Conservation (phyloP, 2,329 filamentous ascomycete genomes). For the Dothistroma septosporum region DNA sequence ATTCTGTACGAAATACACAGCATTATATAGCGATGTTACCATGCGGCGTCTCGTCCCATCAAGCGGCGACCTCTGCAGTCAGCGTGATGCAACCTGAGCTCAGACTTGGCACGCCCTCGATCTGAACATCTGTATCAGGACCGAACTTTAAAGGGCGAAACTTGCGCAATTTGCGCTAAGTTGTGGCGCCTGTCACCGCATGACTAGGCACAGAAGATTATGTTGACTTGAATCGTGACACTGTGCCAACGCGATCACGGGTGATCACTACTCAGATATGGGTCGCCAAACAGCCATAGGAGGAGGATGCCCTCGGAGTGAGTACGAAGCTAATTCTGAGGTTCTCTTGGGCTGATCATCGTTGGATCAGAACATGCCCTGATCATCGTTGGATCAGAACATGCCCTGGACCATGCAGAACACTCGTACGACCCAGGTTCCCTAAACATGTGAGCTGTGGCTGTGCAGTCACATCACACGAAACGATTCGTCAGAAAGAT, state of each 20-base stretch:
- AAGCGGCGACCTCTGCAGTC: not conserved
- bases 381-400: not conserved
- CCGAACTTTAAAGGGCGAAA: not conserved
- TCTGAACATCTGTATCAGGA: not conserved
- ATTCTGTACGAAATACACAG: not conserved
- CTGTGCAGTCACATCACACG: not conserved
- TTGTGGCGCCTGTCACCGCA: not conserved
- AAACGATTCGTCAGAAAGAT: not conserved
- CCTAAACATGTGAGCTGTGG: not conserved
- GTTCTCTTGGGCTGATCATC: too few species aligned
- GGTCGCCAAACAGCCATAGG: too few species aligned
- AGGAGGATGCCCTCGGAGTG: too few species aligned
- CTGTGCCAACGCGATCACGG: too few species aligned
- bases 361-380: not conserved
- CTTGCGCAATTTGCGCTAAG: not conserved
- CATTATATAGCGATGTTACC: too few species aligned
- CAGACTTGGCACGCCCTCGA: not conserved
- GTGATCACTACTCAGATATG: too few species aligned
- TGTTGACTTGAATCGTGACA: too few species aligned
- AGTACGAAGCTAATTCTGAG: too few species aligned
- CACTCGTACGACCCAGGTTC: not conserved
- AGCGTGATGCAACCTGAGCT: not conserved
- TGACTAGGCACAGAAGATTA: not conserved
- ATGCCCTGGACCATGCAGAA: not conserved
- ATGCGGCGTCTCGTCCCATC: too few species aligned